A percentile compares a stretch with the other conserved stretches of the same genome.
phyloP scores from a whole-genome alignment of 2,329 filamentous ascomycete species.

The Paraconiothyrium sp. region DNA sequence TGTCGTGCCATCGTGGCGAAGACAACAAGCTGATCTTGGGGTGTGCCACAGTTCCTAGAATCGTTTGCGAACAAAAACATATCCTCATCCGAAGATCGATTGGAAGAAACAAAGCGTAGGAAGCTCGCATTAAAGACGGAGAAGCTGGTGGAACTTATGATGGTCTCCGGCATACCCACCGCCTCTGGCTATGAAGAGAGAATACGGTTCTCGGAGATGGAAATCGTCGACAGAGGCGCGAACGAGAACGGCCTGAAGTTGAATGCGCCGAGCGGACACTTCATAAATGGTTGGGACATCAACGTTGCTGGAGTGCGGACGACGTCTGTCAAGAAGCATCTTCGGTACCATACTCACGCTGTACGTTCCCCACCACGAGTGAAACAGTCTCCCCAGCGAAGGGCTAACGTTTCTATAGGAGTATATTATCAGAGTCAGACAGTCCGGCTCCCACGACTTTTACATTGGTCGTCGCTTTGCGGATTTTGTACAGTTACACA shows the following conservation, averaged over 20 bases:
- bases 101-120: conserved; percentile 93
- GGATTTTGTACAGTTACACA: conserved; percentile 84
- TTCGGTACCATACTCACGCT: conserved; percentile 90
- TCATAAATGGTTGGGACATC: conserved; percentile 95
- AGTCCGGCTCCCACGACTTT: conserved; percentile 75
- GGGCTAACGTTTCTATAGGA: conserved; percentile 63
- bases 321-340: conserved; percentile 81
- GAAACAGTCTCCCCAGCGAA: background rate
- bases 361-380: conserved; percentile 60
- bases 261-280: conserved; percentile 88
- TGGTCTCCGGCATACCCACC: conserved; percentile 96
- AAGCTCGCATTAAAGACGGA: conserved; percentile 93
- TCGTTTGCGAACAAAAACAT: conserved; percentile 98
- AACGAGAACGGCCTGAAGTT: conserved; percentile 89
- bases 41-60: conserved; percentile 78
- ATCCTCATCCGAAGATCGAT: conserved; percentile 92
- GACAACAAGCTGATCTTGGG: conserved; percentile 28
- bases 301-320: conserved; percentile 92
- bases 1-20: conserved; percentile 17
- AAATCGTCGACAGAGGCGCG: conserved; percentile 91
- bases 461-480: conserved; percentile 88
- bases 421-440: conserved; percentile 88
- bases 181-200: conserved; percentile 97
- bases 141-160: conserved; percentile 98
- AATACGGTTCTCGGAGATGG: conserved; percentile 95